phyloP scores from a whole-genome alignment of 2,329 filamentous ascomycete genomes.

The Pestalotiopsis sp. region DNA sequence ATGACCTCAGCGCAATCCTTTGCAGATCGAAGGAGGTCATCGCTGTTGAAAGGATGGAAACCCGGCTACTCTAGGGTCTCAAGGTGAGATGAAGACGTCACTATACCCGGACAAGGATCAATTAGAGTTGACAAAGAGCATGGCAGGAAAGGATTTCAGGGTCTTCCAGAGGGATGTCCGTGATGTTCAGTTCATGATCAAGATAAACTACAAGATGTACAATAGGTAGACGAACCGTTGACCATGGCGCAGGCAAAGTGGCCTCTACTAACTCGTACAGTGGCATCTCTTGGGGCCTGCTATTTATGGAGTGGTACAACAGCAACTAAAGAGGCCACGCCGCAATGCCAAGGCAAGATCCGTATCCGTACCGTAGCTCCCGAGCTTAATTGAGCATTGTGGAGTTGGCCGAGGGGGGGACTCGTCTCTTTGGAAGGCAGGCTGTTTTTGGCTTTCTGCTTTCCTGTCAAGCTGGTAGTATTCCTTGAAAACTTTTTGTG shows the following conservation, averaged over 20 bases:
- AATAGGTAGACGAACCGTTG: neutral
- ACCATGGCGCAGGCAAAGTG: neutral
- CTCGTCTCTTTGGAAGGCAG: neutral
- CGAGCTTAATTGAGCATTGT: slow-evolving; percentile 2
- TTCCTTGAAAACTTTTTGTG: neutral
- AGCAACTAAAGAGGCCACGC: neutral
- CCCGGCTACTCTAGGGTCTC: neutral
- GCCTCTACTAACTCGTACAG: neutral
- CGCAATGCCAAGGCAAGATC: neutral
- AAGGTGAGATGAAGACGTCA: neutral
- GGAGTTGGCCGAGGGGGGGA: neutral
- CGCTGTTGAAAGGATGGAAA: neutral
- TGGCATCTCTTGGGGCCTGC: neutral
- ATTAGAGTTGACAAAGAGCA: neutral
- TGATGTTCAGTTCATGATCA: neutral
- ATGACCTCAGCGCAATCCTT: neutral
- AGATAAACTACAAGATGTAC: neutral
- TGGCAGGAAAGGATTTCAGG: neutral
- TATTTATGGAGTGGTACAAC: slow-evolving; percentile 6
- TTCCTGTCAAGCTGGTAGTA: neutral
- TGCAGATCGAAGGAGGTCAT: neutral
- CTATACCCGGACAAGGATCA: neutral
- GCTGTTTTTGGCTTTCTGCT: neutral
- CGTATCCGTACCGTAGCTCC: slow-evolving; percentile 5
- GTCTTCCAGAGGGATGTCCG: neutral